Evolutionary conservation across 169 alveolate genomes (phyloP).

Genomic region (Plasmodium inui): DNA sequence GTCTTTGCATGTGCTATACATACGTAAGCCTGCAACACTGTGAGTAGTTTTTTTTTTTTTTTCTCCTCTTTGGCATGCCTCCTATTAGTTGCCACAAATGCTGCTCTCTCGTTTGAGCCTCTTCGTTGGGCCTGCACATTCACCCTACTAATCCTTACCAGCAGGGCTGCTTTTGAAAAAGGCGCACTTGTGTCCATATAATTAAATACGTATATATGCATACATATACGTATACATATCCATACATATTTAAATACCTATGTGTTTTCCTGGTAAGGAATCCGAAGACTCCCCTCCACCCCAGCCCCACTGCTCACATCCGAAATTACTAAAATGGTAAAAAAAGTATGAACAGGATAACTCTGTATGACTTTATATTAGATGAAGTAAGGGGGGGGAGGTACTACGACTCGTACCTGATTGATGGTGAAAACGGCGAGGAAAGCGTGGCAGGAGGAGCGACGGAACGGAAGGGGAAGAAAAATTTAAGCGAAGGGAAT

Average conservation of each 20-base stretch:
- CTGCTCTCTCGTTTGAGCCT: not conserved
- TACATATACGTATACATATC: not conserved
- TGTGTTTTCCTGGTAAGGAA: not conserved
- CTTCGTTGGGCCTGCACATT: not conserved
- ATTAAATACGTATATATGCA: not conserved
- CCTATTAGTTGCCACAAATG: not conserved
- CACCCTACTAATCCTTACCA: not conserved
- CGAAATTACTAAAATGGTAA: conserved; percentile 34
- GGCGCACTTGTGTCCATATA: not conserved
- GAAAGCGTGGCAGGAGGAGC: not conserved
- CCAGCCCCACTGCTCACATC: not conserved
- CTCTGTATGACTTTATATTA: conserved; percentile 65
- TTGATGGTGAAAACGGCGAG: conserved; percentile 39
- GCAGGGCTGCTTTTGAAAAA: not conserved
- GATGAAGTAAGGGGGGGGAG: conserved; percentile 73
- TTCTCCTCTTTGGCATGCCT: not conserved
- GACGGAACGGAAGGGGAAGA: conserved; percentile 1
- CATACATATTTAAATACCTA: not conserved
- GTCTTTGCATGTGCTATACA: not conserved
- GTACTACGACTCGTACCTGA: conserved; percentile 39
- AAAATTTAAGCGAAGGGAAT: not conserved
- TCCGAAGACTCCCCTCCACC: not conserved
- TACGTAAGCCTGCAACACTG: not conserved
- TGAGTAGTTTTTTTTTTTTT: no score
- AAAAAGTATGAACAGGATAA: conserved; percentile 62